Base-by-base conservation (phyloP, 768 basidiomycete genomes). In the Phylloporus arenicola region DNA sequence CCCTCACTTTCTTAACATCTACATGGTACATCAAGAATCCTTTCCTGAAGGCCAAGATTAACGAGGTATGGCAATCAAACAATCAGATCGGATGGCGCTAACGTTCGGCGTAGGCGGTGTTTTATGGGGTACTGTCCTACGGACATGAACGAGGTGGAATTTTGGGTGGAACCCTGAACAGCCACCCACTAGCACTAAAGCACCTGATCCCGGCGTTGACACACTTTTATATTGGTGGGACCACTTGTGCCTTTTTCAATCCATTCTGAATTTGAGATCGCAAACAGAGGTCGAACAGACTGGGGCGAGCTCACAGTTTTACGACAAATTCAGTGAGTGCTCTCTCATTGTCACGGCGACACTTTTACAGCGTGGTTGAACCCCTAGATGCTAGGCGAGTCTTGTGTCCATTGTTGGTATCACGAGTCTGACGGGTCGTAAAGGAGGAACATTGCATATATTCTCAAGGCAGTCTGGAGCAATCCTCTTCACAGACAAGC, bases 11-110 rank as follows among this genome's bases (percentile, higher is more conserved):
- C 77, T 72, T 99, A 53, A 82, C 86, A 6, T 92, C 91, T 33
- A 95, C 94, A 0, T 92, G 91, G 81, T 98, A 93, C 66, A 94
- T 99, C 76, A 96, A 96, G 74, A 99, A 98, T 59, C 96, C 96
- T 0, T 97, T 95, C 75, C 67, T 99, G 59, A 97, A 97, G 70
- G 83, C 92, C 17, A 95, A 97, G 69, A 87, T 98, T 53, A 92
- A 97, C 56, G 90, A 96, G 64, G 92, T 92, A 55, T 39, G 76
- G 38, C 54, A 6, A 24, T 25, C 35, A 20, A 14, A 33, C 19
- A n/a, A 19, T n/a, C 14, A 20, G 10, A 27, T 11, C 34, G 37
- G 37, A 17, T 42, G 20, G 43, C 43, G 37, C 56, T 46, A 24
- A 61, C 20, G 1, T 45, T 41, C 34, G 9, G 11, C 11, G 5